A percentile compares a stretch with the other conserved stretches of the same genome.
These are phyloP conservation scores for Fusarium buxicola DNA, from an alignment of 2,329 filamentous ascomycete genomes.

Conservation along the genomic window DNA sequence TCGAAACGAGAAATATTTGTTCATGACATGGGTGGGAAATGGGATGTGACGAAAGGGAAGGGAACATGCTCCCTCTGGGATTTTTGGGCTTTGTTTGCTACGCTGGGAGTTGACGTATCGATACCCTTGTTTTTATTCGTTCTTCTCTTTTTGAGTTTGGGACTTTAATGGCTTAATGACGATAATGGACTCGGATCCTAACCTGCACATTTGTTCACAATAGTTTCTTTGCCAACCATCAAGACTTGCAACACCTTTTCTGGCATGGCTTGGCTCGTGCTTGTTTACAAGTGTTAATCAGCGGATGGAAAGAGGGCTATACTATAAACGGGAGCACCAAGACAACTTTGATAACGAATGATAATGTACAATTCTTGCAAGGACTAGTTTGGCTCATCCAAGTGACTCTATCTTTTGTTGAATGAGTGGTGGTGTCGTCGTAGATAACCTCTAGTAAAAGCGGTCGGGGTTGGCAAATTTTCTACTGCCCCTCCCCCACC, in stretches of 20 bases:
- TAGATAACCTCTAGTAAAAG: constrained; percentile 16
- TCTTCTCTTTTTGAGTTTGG: constrained; percentile 34
- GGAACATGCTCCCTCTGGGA: constrained; percentile 10
- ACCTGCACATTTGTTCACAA: constrained; percentile 18
- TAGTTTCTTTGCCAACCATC: neutral
- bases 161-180: constrained; percentile 41
- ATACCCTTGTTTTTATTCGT: constrained; percentile 47
- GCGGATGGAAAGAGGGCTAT: too few species aligned
- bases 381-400: constrained; percentile 7
- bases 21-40: constrained; percentile 21
- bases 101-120: constrained; percentile 46
- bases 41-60: constrained; percentile 19
- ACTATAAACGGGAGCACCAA: too few species aligned
- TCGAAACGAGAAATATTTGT: constrained; percentile 31
- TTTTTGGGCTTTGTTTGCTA: constrained; percentile 36
- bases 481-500: constrained; percentile 23
- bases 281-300: too few species aligned
- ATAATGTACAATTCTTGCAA: constrained; percentile 18
- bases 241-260: too few species aligned
- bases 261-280: too few species aligned
- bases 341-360: constrained; percentile 3
- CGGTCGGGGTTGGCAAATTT: constrained; percentile 36
- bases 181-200: constrained; percentile 40
- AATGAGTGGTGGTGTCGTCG: neutral
- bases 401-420: too few species aligned